Evolutionary conservation across 1,284 basidiomycete species (phyloP), one percentile per base, ranked within the genome.

Genomic region (Microstroma glucosiphilum): DNA sequence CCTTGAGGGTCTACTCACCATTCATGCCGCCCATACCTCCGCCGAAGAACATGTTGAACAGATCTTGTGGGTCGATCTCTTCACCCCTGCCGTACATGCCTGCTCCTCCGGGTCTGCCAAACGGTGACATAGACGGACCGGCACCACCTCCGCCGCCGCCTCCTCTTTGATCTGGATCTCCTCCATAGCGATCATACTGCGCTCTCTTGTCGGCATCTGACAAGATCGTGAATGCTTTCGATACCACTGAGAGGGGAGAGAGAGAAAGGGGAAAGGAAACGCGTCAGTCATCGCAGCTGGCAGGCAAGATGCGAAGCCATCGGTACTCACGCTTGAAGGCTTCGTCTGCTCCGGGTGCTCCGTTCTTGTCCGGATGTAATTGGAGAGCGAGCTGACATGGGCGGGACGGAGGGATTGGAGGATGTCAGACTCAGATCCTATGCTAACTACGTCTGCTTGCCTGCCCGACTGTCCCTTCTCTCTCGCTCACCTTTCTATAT

Each of bases 11-110:
- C 37, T 11, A 64, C 61, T 57, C 62, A 80, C 79, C 81, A 37
- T 71, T 71, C 46, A 48, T 48, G 7, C 46, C 46, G 40, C 81
- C 80, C 59, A 83, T 83, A 13, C 84, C 87, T 19, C 88, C 88
- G 23, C 91, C 92, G 79, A 98, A 98, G 85, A 98, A 97, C 90
- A 96, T 93, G 78, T 96, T 94, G 84, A 98, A 98, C 60, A 98
- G 78, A 68, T 98, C 94, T 80, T 96, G 92, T 0, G 94, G 92
- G 64, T 90, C 92, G 70, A 98, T 83, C 78, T 96, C 93, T 59
- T 87, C 87, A n/a, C 46, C 46, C 23, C 46, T 48, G n/a, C n/a
- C 46, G 46, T 48, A 48, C 54, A 56, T 56, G 21, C 59, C 63
- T 9, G 58, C 62, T 17, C 67, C 70, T 19, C 69, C 63, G 17